These are phyloP conservation scores for Salix exigua DNA, from an alignment of 345 rosid species.

Conservation along the genomic window DNA sequence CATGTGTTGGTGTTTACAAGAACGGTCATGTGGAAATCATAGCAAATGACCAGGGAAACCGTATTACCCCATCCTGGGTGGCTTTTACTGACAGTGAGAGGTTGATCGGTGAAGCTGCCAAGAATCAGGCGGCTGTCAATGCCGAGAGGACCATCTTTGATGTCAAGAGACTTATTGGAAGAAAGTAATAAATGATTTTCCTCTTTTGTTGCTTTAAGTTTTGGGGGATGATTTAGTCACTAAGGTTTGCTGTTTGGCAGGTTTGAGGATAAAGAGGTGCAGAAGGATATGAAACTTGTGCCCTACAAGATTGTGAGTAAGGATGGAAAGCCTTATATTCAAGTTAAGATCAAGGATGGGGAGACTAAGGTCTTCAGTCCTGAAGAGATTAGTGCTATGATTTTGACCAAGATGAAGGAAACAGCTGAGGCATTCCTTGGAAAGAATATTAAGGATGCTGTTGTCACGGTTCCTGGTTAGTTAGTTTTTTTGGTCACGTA, in stretches of 20 bases:
- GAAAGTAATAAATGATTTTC: conserved; percentile 53
- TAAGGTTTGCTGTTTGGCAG: conserved; percentile 34
- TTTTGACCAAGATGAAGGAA: conserved; percentile 91
- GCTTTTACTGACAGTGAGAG: conserved; percentile 92
- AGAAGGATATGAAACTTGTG: conserved; percentile 82
- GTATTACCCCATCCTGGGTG: conserved; percentile 98
- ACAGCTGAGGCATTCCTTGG: conserved; percentile 97
- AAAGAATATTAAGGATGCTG: conserved; percentile 98
- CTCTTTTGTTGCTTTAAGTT: background rate
- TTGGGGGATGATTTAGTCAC: background rate
- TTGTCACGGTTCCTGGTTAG: conserved; percentile 96
- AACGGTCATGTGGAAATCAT: conserved; percentile 95
- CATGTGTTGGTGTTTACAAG: conserved; percentile 97
- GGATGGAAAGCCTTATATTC: conserved; percentile 94
- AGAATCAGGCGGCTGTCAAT: conserved; percentile 92
- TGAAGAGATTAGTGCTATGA: conserved; percentile 94
- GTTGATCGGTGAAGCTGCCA: conserved; percentile 95
- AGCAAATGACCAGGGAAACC: conserved; percentile 97
- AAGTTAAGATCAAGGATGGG: conserved; percentile 83
- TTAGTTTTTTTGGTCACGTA: background rate
- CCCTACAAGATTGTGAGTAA: conserved; percentile 89
- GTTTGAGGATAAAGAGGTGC: conserved; percentile 90
- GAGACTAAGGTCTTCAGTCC: conserved; percentile 95
- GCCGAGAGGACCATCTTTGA: conserved; percentile 84
- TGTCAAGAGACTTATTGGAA: conserved; percentile 90